Evolutionary conservation across 257 asterid species (phyloP).

Genomic region (Anisodus tanguticus): DNA sequence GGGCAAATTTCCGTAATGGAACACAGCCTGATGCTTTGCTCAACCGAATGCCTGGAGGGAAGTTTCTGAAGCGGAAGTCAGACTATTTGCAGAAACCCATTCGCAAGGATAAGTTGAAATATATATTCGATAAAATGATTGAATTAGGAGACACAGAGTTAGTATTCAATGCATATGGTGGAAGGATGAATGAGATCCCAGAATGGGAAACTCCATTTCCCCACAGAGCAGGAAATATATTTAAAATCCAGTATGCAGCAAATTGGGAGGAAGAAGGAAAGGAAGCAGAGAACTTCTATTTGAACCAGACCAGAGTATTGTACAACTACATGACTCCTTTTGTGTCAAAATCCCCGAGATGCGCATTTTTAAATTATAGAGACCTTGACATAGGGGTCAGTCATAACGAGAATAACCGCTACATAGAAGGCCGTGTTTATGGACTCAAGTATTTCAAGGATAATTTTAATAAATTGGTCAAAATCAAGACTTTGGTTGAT

Average conservation of each 20-base stretch:
- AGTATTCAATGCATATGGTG: slow-evolving; percentile 62
- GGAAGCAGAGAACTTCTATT: slow-evolving; percentile 41
- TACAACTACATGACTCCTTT: slow-evolving; percentile 60
- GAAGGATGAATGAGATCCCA: slow-evolving; percentile 54
- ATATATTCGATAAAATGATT: slow-evolving; percentile 39
- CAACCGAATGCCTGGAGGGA: slow-evolving; percentile 39
- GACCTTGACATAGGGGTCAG: slow-evolving; percentile 64
- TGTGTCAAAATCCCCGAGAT: slow-evolving; percentile 62
- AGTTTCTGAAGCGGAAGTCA: slow-evolving; percentile 60
- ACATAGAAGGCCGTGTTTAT: slow-evolving; percentile 44
- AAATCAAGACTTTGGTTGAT: slow-evolving; percentile 55
- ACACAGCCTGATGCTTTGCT: slow-evolving; percentile 42
- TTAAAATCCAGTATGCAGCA: slow-evolving; percentile 52
- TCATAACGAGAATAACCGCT: slow-evolving; percentile 44
- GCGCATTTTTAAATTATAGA: slow-evolving; percentile 63
- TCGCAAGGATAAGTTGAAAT: slow-evolving; percentile 37
- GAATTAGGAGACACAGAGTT: slow-evolving; percentile 42
- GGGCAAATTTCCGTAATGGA: slow-evolving; percentile 45
- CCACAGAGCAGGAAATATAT: slow-evolving; percentile 63
- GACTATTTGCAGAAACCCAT: slow-evolving; percentile 61
- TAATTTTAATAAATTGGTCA: slow-evolving; percentile 60
- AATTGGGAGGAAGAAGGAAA: slow-evolving; percentile 54
- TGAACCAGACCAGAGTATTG: slow-evolving; percentile 44
- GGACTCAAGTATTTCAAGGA: slow-evolving; percentile 68
- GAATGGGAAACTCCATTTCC: slow-evolving; percentile 60